A percentile compares a stretch with the other conserved stretches of the same genome.
Evolutionary conservation across 768 basidiomycete genomes (phyloP).

Genomic region (Nevesoporus exiguus): DNA sequence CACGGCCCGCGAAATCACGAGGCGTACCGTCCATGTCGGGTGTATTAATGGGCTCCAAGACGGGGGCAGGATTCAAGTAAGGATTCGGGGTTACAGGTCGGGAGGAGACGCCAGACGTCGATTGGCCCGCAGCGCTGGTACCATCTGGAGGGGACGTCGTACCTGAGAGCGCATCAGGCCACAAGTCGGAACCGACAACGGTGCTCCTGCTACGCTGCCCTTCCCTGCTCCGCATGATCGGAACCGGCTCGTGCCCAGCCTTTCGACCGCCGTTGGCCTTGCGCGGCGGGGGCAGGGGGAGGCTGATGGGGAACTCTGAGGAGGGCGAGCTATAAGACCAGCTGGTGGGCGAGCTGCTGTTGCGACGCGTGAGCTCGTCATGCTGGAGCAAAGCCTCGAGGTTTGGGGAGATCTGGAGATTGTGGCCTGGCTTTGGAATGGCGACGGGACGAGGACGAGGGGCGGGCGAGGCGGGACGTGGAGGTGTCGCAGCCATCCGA

Average conservation of each 20-base stretch:
- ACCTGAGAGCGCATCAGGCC: slow-evolving; percentile 15
- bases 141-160: neutral
- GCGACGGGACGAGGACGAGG: neutral
- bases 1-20: neutral
- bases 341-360: slow-evolving; percentile 23
- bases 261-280: slow-evolving; percentile 14
- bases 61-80: slow-evolving; percentile 37
- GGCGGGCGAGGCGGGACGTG: slow-evolving; percentile 20
- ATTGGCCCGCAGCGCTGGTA: neutral
- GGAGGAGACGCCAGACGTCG: slow-evolving; percentile 13
- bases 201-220: slow-evolving; percentile 11
- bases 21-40: slow-evolving; percentile 17
- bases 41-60: slow-evolving; percentile 9
- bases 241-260: slow-evolving; percentile 5
- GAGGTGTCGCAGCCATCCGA: slow-evolving; percentile 26
- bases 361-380: slow-evolving; percentile 46
- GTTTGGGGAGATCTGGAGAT: slow-evolving; percentile 54
- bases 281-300: slow-evolving; percentile 36
- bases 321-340: slow-evolving; percentile 6
- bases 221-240: slow-evolving; percentile 17
- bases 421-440: slow-evolving; percentile 7
- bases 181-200: slow-evolving; percentile 19
- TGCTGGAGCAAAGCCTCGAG: slow-evolving; percentile 58
- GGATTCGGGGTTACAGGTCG: slow-evolving; percentile 30
- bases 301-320: slow-evolving; percentile 21